phyloP scores from a whole-genome alignment of 2,329 filamentous ascomycete species.

The Microdochium trichocladiopsis region DNA sequence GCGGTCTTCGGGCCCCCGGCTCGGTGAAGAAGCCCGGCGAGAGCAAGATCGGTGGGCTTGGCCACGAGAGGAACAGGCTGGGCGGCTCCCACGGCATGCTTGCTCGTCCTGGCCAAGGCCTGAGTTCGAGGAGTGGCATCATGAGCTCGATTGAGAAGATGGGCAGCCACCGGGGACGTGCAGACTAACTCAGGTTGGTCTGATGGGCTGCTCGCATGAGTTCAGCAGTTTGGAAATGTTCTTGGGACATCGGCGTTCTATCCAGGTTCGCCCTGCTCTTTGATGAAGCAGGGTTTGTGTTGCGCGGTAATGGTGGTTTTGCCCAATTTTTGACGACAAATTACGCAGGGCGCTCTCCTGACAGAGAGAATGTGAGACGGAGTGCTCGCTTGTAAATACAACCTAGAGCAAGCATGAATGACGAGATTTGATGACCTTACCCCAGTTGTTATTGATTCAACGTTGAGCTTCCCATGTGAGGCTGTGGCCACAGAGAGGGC shows the following conservation, averaged over 20 bases:
- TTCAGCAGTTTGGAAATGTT: not conserved
- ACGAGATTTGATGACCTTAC: no score
- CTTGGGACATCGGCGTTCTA: not conserved
- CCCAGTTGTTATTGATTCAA: no score
- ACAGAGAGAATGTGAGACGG: no score
- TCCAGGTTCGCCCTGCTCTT: not conserved
- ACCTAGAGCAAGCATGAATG: no score
- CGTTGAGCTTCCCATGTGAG: no score
- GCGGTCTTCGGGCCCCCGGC: constrained; percentile 52
- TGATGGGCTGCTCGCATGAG: not conserved
- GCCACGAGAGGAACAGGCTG: constrained; percentile 38
- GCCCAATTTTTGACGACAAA: no score
- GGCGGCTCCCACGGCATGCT: constrained; percentile 29
- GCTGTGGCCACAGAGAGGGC: no score
- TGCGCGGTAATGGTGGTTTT: no score
- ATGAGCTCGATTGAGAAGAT: constrained; percentile 85
- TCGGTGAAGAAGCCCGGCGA: constrained; percentile 33
- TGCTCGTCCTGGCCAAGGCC: constrained; percentile 41
- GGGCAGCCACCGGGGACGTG: constrained; percentile 55
- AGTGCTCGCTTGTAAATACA: no score
- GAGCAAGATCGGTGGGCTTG: constrained; percentile 38
- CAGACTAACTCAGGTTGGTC: constrained; percentile 7
- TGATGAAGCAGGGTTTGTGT: no score
- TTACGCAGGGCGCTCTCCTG: no score
- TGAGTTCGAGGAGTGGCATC: constrained; percentile 57